Conservation (phyloP, 805 yeast genomes). For the Debaryomyces castellii region DNA sequence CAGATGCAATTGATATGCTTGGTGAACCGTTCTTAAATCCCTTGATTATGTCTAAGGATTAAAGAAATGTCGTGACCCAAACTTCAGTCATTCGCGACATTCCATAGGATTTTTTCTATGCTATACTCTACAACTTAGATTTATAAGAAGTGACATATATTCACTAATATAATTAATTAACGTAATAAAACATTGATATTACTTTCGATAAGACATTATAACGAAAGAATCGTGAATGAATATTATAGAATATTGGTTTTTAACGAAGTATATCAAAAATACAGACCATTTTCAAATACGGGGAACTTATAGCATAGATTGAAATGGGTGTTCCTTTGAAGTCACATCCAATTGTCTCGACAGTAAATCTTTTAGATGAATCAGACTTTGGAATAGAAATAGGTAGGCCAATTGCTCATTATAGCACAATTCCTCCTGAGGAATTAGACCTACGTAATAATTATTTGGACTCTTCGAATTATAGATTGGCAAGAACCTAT, state of each 20-base stretch:
- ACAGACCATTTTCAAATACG: background rate
- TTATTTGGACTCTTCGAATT: constrained; percentile 5
- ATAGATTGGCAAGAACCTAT: constrained; percentile 50
- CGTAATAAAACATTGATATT: background rate
- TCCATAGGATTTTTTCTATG: background rate
- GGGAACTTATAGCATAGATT: background rate
- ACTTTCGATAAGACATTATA: background rate
- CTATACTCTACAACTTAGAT: background rate
- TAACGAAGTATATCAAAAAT: background rate
- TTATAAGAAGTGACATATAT: background rate
- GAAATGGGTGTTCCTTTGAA: constrained; percentile 41
- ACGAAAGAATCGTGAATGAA: background rate
- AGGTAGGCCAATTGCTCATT: background rate
- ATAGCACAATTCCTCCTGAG: background rate
- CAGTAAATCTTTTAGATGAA: constrained; percentile 27
- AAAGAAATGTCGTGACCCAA: constrained; percentile 7
- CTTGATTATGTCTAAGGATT: constrained; percentile 41
- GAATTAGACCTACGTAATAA: background rate
- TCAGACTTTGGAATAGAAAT: background rate
- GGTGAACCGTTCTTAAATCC: constrained; percentile 61
- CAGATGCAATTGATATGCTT: constrained; percentile 68
- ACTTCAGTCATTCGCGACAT: constrained; percentile 8
- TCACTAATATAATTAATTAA: background rate
- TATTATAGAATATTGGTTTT: background rate
- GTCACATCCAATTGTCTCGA: constrained; percentile 39